Percentiles rank a stretch among this genome's conserved stretches.
phyloP scores from a whole-genome alignment of 306 rosid genomes.

The Senna tora region DNA sequence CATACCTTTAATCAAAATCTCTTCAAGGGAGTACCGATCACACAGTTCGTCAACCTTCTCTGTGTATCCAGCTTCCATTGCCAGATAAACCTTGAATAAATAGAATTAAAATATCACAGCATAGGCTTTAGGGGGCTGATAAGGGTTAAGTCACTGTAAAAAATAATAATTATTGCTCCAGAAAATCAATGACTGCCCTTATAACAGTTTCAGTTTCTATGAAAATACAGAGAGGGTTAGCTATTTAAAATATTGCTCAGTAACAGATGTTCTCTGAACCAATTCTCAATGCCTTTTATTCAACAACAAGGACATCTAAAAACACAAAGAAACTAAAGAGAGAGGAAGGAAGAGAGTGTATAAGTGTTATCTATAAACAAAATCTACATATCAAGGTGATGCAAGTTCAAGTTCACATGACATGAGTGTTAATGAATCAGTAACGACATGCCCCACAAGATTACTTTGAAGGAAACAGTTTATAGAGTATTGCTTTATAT shows the following conservation, averaged over 20 bases:
- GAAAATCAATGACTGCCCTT: slow-evolving; percentile 17
- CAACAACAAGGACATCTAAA: slow-evolving; percentile 15
- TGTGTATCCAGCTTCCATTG: slow-evolving; percentile 94
- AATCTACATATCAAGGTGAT: slow-evolving; percentile 21
- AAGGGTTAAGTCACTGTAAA: slow-evolving; percentile 13
- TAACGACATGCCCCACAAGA: not conserved
- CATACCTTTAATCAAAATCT: slow-evolving; percentile 69
- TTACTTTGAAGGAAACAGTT: slow-evolving; percentile 27
- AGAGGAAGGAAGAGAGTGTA: slow-evolving; percentile 21
- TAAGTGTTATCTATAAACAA: slow-evolving; percentile 4
- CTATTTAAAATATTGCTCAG: not conserved
- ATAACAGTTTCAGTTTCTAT: slow-evolving; percentile 7
- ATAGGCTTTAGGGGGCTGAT: slow-evolving; percentile 4
- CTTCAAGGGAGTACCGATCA: slow-evolving; percentile 71
- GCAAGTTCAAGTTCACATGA: slow-evolving; percentile 15
- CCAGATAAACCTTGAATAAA: slow-evolving; percentile 79
- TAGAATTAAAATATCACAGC: slow-evolving; percentile 20
- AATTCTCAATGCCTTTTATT: not conserved
- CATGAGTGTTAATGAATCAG: slow-evolving; percentile 5
- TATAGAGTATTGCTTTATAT: slow-evolving; percentile 4
- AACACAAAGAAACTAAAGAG: slow-evolving; percentile 14
- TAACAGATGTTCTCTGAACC: not conserved
- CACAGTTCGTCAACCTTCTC: slow-evolving; percentile 93
- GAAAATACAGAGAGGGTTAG: not conserved
- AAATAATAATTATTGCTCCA: slow-evolving; percentile 7